Evolutionary conservation across 495 filamentous ascomycete species (phyloP).

Genomic region (Penicillium pancosmium): DNA sequence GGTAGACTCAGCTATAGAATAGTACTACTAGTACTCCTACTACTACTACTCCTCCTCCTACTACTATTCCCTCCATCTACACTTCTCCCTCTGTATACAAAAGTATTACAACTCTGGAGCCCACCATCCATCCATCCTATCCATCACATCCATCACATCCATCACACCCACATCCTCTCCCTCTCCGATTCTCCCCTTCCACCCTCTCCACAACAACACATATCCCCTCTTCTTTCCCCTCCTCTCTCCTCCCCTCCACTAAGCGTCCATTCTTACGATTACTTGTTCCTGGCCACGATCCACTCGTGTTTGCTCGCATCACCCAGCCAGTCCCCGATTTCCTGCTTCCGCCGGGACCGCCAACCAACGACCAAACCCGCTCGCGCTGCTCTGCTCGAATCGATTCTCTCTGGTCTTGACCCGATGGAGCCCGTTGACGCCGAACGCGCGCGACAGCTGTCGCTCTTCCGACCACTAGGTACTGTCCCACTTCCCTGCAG

Average conservation of each 20-base stretch:
- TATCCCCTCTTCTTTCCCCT: neutral
- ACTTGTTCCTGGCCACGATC: conserved; percentile 11
- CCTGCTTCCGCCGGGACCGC: conserved; percentile 22
- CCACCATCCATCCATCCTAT: conserved; percentile 1
- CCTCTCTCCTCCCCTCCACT: conserved; percentile 1
- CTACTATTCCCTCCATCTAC: neutral
- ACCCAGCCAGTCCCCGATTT: conserved; percentile 10
- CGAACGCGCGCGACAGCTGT: conserved; percentile 49
- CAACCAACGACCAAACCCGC: conserved; percentile 1
- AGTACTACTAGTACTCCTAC: neutral
- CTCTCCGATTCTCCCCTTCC: conserved; percentile 1
- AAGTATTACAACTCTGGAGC: conserved; percentile 17
- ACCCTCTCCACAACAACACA: neutral
- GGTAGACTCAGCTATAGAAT: no score
- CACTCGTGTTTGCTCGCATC: conserved; percentile 17
- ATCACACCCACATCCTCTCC: neutral
- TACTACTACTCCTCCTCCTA: neutral
- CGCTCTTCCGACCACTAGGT: conserved; percentile 53
- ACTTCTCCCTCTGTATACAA: neutral
- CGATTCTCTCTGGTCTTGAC: neutral
- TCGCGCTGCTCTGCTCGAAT: no score
- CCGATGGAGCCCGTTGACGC: conserved; percentile 46
- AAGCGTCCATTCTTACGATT: conserved; percentile 1
- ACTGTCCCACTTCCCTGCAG: conserved; percentile 30
- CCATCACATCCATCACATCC: no score